Conservation (phyloP, 2,329 filamentous ascomycete genomes). For the Alternaria conjuncta region DNA sequence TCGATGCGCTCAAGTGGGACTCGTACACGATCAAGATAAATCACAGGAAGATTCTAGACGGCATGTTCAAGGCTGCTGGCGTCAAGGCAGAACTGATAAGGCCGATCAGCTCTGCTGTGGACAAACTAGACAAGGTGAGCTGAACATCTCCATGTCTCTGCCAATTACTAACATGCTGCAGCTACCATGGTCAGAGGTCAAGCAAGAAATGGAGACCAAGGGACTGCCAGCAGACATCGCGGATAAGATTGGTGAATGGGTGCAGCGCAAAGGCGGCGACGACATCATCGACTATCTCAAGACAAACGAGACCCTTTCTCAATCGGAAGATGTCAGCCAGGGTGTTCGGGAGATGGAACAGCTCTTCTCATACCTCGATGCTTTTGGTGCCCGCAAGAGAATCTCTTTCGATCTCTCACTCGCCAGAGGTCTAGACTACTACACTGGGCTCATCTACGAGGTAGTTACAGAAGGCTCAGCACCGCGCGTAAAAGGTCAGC, state of each 20-base stretch:
- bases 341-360: slow-evolving; percentile 82
- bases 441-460: slow-evolving; percentile 90
- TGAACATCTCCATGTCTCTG: not conserved
- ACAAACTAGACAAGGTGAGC: slow-evolving; percentile 87
- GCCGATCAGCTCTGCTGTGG: slow-evolving; percentile 88
- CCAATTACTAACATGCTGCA: slow-evolving; percentile 26
- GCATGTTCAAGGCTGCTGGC: slow-evolving; percentile 88
- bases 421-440: slow-evolving; percentile 90
- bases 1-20: slow-evolving; percentile 77
- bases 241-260: slow-evolving; percentile 85
- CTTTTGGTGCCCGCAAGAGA: slow-evolving; percentile 72
- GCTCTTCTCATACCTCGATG: slow-evolving; percentile 81
- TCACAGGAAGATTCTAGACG: slow-evolving; percentile 92
- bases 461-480: slow-evolving; percentile 83
- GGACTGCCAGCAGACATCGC: slow-evolving; percentile 77
- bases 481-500: slow-evolving; percentile 48
- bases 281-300: slow-evolving; percentile 66
- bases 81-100: slow-evolving; percentile 87
- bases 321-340: slow-evolving; percentile 72
- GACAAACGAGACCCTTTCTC: slow-evolving; percentile 43
- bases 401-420: slow-evolving; percentile 91
- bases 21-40: slow-evolving; percentile 91
- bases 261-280: slow-evolving; percentile 75
- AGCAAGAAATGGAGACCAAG: slow-evolving; percentile 94
- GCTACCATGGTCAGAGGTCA: slow-evolving; percentile 82